These are phyloP conservation scores for Solanum sitiens DNA, from an alignment of 257 asterid genomes.

Conservation along the genomic window DNA sequence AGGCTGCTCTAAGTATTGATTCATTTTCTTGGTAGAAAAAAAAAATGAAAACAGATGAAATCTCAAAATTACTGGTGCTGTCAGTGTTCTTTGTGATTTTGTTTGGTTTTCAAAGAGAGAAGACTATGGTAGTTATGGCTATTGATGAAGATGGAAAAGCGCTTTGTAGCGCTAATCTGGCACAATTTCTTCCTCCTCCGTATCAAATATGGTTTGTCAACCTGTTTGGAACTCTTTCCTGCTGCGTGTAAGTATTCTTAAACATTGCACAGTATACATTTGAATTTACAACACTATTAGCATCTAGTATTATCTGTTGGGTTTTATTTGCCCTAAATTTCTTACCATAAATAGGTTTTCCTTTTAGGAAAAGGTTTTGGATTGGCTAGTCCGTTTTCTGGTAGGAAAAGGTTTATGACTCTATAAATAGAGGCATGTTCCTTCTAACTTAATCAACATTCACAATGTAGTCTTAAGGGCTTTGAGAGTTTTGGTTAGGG, in stretches of 20 bases:
- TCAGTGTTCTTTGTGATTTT: slow-evolving; percentile 2
- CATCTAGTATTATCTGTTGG: too few species aligned
- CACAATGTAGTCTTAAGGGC: too few species aligned
- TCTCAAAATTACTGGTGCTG: slow-evolving; percentile 8
- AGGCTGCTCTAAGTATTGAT: neutral
- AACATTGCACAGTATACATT: neutral
- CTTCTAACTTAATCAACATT: too few species aligned
- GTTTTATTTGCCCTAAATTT: too few species aligned
- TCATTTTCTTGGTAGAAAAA: neutral
- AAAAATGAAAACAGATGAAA: slow-evolving; percentile 22
- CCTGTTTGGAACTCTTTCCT: slow-evolving; percentile 83
- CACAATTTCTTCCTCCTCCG: slow-evolving; percentile 72
- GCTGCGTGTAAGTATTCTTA: slow-evolving; percentile 39
- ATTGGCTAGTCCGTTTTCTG: too few species aligned
- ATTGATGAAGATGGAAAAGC: slow-evolving; percentile 8
- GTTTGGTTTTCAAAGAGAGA: slow-evolving; percentile 3
- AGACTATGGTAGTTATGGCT: slow-evolving; percentile 7
- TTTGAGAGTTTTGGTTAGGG: too few species aligned
- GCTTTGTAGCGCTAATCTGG: slow-evolving; percentile 50
- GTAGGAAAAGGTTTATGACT: too few species aligned
- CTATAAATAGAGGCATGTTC: too few species aligned
- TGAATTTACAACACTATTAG: neutral
- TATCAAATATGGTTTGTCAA: slow-evolving; percentile 65
- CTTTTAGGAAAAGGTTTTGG: too few species aligned
- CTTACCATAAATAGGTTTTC: too few species aligned